Conservation (phyloP, 768 basidiomycete species). For the Panellus pusillus region DNA sequence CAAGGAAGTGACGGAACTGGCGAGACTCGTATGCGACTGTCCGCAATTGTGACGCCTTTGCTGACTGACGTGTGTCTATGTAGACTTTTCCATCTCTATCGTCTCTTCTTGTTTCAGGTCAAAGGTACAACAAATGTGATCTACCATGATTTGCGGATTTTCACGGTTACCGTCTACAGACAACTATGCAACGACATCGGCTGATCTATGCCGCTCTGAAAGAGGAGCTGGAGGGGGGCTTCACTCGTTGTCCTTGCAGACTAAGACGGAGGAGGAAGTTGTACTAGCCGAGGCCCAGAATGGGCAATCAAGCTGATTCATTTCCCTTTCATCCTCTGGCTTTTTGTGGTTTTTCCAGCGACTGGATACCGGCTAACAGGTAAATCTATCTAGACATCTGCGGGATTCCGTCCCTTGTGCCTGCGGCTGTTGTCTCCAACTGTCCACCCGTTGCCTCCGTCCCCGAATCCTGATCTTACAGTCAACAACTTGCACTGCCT, state of each 20-base stretch:
- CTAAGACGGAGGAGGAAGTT: slow-evolving; percentile 62
- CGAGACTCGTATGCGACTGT: slow-evolving; percentile 72
- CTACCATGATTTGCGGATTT: slow-evolving; percentile 12
- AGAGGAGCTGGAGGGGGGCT: slow-evolving; percentile 71
- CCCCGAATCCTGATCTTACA: slow-evolving; percentile 18
- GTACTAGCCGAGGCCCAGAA: neutral
- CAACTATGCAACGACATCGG: slow-evolving; percentile 77
- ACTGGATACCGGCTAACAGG: too few species aligned
- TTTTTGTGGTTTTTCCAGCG: neutral
- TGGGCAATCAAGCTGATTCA: neutral
- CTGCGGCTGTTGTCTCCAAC: slow-evolving; percentile 9
- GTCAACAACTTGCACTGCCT: slow-evolving; percentile 14
- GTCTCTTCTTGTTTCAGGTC: slow-evolving; percentile 73
- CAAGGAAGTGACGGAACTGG: slow-evolving; percentile 59
- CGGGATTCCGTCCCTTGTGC: neutral
- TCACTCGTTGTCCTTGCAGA: slow-evolving; percentile 76
- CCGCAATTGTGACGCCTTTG: slow-evolving; percentile 4
- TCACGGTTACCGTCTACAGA: slow-evolving; percentile 38
- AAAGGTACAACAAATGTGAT: slow-evolving; percentile 47
- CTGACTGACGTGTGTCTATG: slow-evolving; percentile 19
- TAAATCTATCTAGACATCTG: neutral
- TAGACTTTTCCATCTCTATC: slow-evolving; percentile 78
- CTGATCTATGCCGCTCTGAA: slow-evolving; percentile 73
- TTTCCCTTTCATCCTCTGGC: neutral
- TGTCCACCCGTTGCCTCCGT: slow-evolving; percentile 17